phyloP scores from a whole-genome alignment of 768 basidiomycete species.

The Hortiboletus flavorubellus region DNA sequence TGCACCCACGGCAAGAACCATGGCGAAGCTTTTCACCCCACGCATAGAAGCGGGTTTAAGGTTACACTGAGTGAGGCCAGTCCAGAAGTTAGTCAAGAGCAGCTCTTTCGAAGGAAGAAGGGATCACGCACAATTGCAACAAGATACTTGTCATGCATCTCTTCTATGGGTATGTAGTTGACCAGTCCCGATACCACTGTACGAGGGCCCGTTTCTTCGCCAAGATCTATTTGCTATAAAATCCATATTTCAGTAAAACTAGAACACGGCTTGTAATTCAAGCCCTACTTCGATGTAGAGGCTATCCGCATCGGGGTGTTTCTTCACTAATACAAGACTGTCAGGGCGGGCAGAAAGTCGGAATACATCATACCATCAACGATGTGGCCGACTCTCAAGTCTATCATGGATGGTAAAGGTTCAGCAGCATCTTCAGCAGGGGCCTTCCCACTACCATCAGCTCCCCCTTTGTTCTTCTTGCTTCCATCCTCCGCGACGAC shows the following conservation, averaged over 20 bases:
- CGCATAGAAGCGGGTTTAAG: slow-evolving; percentile 96
- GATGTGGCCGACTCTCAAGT: slow-evolving; percentile 91
- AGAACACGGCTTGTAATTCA: neutral
- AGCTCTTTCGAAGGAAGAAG: neutral
- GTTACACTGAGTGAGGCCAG: slow-evolving; percentile 58
- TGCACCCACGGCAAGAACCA: slow-evolving; percentile 83
- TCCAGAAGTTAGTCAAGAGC: neutral
- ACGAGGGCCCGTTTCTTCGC: slow-evolving; percentile 90
- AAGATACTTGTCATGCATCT: slow-evolving; percentile 82
- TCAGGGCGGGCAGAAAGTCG: slow-evolving; percentile 1
- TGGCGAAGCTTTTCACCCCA: slow-evolving; percentile 96
- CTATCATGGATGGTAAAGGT: slow-evolving; percentile 94
- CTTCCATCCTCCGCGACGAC: slow-evolving; percentile 22
- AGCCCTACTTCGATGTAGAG: slow-evolving; percentile 85
- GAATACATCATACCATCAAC: slow-evolving; percentile 66
- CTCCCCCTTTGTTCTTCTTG: slow-evolving; percentile 41
- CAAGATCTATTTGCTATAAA: slow-evolving; percentile 87
- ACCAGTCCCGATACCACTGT: slow-evolving; percentile 97
- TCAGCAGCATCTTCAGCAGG: slow-evolving; percentile 64
- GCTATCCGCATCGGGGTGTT: slow-evolving; percentile 96
- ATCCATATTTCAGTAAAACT: neutral
- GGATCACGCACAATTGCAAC: slow-evolving; percentile 67
- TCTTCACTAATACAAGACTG: slow-evolving; percentile 58
- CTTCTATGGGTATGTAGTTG: slow-evolving; percentile 92
- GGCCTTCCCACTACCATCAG: slow-evolving; percentile 29